Evolutionary conservation across 73 alveolate genomes (phyloP), one percentile per base, ranked within the genome.

Genomic region (Effrenium voratum): DNA sequence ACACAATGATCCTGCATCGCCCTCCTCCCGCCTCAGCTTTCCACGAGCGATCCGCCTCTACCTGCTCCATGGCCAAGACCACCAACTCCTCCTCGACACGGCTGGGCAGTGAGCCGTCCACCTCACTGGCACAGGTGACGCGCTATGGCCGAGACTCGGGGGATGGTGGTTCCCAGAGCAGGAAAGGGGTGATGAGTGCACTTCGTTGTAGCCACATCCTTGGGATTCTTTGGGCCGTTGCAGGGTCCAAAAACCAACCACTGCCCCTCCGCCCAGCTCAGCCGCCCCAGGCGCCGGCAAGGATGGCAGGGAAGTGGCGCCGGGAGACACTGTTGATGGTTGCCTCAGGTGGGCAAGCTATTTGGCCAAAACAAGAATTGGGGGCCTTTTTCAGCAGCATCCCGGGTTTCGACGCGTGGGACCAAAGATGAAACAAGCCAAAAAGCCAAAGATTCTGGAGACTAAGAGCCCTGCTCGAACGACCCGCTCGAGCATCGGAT

Each of bases 401-500:
- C 63, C 26, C 19, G 63, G 19, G 19, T 8, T 12, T 52, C n/a
- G n/a, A n/a, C n/a, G n/a, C n/a, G n/a, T n/a, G n/a, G n/a, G n/a
- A n/a, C n/a, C n/a, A n/a, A n/a, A n/a, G n/a, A n/a, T n/a, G n/a
- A n/a, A n/a, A n/a, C n/a, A n/a, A n/a, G n/a, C n/a, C n/a, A n/a
- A n/a, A n/a, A n/a, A 72, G 82, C 26, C 49, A 60, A 5, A 32
- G 82, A 19, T 3, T 13, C 87, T 22, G 40, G 22, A 24, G 15
- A 19, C 52, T 76, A 12, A 49, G 95, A 30, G 30, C 55, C 76
- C 0, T 22, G 15, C 97, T 41, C 97, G 72, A 47, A 76, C 88
- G 45, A 90, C 88, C 16, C 97, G 97, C 88, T 90, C 97, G 77
- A 90, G 60, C 97, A 90, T 90, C 32, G 97, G 97, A 68, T 90